Base-by-base conservation (phyloP, 148 eudicot species). In the Persicaria maculosa region DNA sequence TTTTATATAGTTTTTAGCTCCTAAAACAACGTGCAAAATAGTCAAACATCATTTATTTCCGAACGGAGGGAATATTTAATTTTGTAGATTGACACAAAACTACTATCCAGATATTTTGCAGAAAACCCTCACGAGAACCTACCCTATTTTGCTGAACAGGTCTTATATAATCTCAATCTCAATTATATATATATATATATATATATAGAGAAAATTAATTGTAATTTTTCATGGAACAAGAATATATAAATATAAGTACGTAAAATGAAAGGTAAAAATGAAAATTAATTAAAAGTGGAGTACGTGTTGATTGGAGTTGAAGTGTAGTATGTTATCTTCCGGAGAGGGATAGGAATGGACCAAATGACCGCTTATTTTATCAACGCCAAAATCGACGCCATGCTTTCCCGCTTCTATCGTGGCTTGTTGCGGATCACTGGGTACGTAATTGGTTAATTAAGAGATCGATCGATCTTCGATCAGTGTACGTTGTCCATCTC, bases 251-350 rank as follows among this genome's bases (percentile, higher is more conserved):
- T n/a, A n/a, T n/a, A n/a, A n/a, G n/a, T n/a, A n/a, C n/a, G n/a
- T n/a, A n/a, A n/a, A n/a, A n/a, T n/a, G n/a, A n/a, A n/a, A n/a
- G n/a, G n/a, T n/a, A n/a, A n/a, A n/a, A n/a, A n/a, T n/a, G n/a
- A n/a, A n/a, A n/a, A n/a, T n/a, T n/a, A 31, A 31, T 52, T 52
- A 15, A 52, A 12, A 52, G 0, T 52, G 55, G 55, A 52, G 55
- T 11, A 4, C 4, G 17, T 43, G 14, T 65, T 17, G 4, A 12
- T 1, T 5, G 14, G 47, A 10, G 36, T 25, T 65, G n/a, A 65
- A 65, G 70, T 12, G 53, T 48, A 71, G 73, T 71, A 71, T 71
- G 73, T 71, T 6, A 71, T 71, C 73, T 71, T 71, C 54, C 40
- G 73, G 43, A 25, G 73, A 46, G 73, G 73, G 5, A 71, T 71